A percentile compares a stretch with the other conserved stretches of the same genome.
phyloP scores from a whole-genome alignment of 2,329 filamentous ascomycete species.

The Dactylonectria macrodidyma region DNA sequence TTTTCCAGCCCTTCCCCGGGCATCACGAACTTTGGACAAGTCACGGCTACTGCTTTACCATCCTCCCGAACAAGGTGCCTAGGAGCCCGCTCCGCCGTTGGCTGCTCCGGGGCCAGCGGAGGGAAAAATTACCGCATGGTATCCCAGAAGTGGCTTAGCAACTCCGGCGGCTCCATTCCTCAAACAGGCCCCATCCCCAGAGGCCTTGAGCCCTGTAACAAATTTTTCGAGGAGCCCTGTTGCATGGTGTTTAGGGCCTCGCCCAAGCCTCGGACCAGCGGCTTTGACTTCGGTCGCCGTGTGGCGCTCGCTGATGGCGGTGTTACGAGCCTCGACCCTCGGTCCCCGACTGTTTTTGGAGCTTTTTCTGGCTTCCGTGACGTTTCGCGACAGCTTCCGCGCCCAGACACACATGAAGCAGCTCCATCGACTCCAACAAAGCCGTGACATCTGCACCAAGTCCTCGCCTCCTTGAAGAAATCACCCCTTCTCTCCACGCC shows the following conservation, averaged over 20 bases:
- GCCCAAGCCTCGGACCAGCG: constrained; percentile 44
- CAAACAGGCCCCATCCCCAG: constrained; percentile 37
- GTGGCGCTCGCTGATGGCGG: constrained; percentile 41
- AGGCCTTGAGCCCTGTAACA: constrained; percentile 25
- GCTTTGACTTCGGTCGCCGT: constrained; percentile 50
- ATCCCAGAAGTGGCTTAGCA: constrained; percentile 42
- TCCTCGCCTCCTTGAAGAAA: constrained; percentile 27
- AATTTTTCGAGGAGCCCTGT: constrained; percentile 33
- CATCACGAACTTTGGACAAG: constrained; percentile 34
- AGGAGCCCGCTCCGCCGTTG: constrained; percentile 19
- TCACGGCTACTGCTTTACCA: constrained; percentile 25
- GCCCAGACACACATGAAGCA: constrained; percentile 31
- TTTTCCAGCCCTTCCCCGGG: constrained; percentile 41
- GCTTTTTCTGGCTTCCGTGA: constrained; percentile 17
- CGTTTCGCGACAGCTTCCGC: neutral
- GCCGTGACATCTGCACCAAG: constrained; percentile 31
- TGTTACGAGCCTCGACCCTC: constrained; percentile 42
- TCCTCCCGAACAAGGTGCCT: neutral
- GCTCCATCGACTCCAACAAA: constrained; percentile 25
- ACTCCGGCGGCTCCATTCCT: constrained; percentile 39
- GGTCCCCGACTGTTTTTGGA: constrained; percentile 40
- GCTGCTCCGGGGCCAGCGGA: constrained; percentile 40
- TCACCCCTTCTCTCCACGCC: constrained; percentile 43
- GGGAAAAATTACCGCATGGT: constrained; percentile 45
- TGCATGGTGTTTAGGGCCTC: constrained; percentile 17